Base-by-base conservation (phyloP, 805 yeast species). In the Sporopachydermia lactativora region DNA sequence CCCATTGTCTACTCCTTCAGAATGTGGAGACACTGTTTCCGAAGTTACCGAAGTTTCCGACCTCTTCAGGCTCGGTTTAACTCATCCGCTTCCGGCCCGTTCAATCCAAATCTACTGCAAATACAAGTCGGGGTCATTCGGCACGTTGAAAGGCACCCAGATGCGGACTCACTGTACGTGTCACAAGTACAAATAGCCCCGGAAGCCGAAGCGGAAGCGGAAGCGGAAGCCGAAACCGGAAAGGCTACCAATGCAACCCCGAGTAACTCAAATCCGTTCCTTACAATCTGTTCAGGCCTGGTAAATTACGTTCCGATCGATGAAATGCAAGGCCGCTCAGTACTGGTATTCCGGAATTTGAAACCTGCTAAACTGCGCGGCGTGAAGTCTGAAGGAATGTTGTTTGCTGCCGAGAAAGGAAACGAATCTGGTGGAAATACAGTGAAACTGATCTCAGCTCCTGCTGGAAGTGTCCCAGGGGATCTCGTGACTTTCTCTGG, bases 331-430 rank as follows among this genome's bases (percentile, higher is more conserved):
- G 50, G 58, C 18, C 54, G 60, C 3, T 49, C 58, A 17, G 78
- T 77, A 2, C 75, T 76, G 1, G 59, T 78, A 2, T 61, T 76
- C 15, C 64, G 69, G 4, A 78, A 78, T 49, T 54, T 78, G 53
- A 77, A 76, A 48, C 70, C 76, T 3, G 64, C 75, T 6, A 75
- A 75, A 51, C 69, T 78, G 70, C 59, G 83, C 45, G 84, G 84
- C 1, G 66, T 70, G 15, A 52, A 50, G 35, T 75, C 81, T 2
- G 73, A 75, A 46, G 82, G 80, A 0, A 78, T 78, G 84, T 49
- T 78, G 1, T 50, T 78, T 15, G 82, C 83, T n/a, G 76, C 81
- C 1, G 71, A 60, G 11, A 36, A 35, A 19, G 53, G 44, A 11
- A 28, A 40, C 0, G 42, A 34, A 4, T 46, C 38, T 4, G 55